Evolutionary conservation across 345 rosid genomes (phyloP), one percentile per base, ranked within the genome.

Genomic region (Turnera subulata): DNA sequence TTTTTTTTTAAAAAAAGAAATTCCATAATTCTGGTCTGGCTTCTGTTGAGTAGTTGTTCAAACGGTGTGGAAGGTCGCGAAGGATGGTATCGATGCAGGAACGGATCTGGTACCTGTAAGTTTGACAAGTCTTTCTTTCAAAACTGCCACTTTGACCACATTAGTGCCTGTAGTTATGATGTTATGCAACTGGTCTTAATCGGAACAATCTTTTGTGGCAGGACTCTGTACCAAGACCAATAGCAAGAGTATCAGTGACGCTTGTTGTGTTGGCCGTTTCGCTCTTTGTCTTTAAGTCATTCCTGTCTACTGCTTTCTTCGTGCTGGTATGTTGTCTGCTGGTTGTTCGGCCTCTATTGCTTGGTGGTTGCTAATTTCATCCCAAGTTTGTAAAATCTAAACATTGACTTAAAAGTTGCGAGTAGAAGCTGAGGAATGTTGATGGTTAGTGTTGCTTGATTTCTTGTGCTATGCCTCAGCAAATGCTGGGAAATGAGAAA

Each of bases 71-170:
- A 87, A 72, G 48, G 82, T 89, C 39, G 99, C 90, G 53, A 85
- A 72, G 65, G 91, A 93, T 74, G 96, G 90, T 60, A 67, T 93
- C 37, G 94, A 89, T 46, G 91, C 90, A 11, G 96, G 90, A 64
- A 82, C 91, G 33, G 76, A 64, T 39, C 73, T 93, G 47, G 93
- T 93, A 74, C 99, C 96, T 21, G 99, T 92, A 69, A 84, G 96
- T 71, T 56, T 35, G 29, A 9, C 35, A 29, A 8, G n/a, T n/a
- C n/a, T 29, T 29, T 3, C 4, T 29, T 29, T 8, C 35, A 29
- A 29, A 3, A 8, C 35, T 29, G 35, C 8, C 35, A 29, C 8
- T 29, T 29, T 29, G 5, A 29, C 4, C 35, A 3, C 35, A 29
- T 3, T 29, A 29, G 35, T 8, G n/a, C n/a, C n/a, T n/a, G n/a